Conservation (phyloP, 2,329 filamentous ascomycete species). For the Pseudofabraea citricarpa region DNA sequence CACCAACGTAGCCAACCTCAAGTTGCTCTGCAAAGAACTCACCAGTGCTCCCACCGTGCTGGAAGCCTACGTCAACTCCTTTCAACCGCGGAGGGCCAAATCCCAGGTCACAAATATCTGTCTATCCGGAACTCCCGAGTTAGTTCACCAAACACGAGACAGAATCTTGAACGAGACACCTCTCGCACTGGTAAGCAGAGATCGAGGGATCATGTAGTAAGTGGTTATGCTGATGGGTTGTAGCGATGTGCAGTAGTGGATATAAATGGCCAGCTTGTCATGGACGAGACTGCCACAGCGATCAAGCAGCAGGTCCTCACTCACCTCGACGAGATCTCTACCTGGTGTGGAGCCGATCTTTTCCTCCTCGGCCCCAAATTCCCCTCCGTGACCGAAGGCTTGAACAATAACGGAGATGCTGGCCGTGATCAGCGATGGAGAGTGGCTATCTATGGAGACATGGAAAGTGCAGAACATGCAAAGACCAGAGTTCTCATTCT, state of each 20-base stretch:
- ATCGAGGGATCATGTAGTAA: neutral
- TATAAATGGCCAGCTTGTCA: constrained; percentile 85
- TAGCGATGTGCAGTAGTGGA: constrained; percentile 92
- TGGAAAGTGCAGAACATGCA: constrained; percentile 91
- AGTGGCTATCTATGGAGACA: constrained; percentile 91
- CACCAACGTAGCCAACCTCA: constrained; percentile 76
- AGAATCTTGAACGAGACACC: constrained; percentile 89
- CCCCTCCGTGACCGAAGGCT: constrained; percentile 67
- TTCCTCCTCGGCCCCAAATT: constrained; percentile 91
- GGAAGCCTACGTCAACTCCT: constrained; percentile 79
- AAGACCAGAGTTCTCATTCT: constrained; percentile 95
- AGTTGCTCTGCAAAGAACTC: constrained; percentile 76
- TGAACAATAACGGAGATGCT: constrained; percentile 71
- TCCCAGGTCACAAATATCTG: constrained; percentile 80
- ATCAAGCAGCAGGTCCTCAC: constrained; percentile 74
- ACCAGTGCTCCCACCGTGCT: constrained; percentile 66
- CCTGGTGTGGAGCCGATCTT: constrained; percentile 90
- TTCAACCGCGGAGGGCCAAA: constrained; percentile 68
- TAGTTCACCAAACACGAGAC: constrained; percentile 85
- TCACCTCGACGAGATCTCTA: constrained; percentile 81
- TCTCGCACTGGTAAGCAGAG: constrained; percentile 73
- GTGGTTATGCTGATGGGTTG: constrained; percentile 23
- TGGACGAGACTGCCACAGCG: constrained; percentile 62
- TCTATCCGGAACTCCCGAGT: constrained; percentile 80
- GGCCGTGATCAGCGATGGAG: constrained; percentile 84